Base-by-base conservation (phyloP, 331 rosid species). In the Acacia concinna region DNA sequence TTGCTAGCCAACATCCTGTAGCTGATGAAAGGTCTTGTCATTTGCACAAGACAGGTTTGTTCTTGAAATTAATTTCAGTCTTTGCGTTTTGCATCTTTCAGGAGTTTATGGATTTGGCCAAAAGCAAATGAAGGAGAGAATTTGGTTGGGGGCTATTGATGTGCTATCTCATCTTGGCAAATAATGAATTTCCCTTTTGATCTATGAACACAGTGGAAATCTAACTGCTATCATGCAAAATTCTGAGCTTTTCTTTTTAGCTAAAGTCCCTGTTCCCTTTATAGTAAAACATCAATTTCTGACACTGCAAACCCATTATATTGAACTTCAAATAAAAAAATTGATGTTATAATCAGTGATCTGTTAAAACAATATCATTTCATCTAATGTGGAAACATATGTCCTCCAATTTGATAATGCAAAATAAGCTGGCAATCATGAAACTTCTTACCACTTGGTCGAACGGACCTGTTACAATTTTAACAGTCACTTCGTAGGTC, bases 1-100 rank as follows among this genome's bases (percentile, higher is more conserved):
- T 83, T 90, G 91, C 56, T 94, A 97, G 73, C 95, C 97, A 71
- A 91, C 91, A 77, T 92, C 97, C 89, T 94, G 47, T 97, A 90
- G 75, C 84, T 90, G 84, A 94, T 94, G 97, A 92, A 82, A 64
- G 97, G 88, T 87, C 97, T 97, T 4, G 93, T 94, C 82, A 88
- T 94, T 82, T 90, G 90, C 70, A 89, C 97, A 0, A 95, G 97
- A 60, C 95, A 94, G 95, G 97, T 92, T 83, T 81, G 82, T 84
- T 8, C 68, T 35, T 68, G 66, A 71, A 21, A 32, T 8, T 17
- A 13, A 14, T 5, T 4, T 27, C 32, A 31, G 23, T 35, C 21
- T 32, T 64, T 79, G 18, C 21, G 10, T 79, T 28, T 30, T 70
- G 25, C 52, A 13, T 46, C 52, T 46, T 46, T 46, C 18, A 15